phyloP scores from a whole-genome alignment of 2,329 filamentous ascomycete species.

The Phaeomoniella chlamydospora region DNA sequence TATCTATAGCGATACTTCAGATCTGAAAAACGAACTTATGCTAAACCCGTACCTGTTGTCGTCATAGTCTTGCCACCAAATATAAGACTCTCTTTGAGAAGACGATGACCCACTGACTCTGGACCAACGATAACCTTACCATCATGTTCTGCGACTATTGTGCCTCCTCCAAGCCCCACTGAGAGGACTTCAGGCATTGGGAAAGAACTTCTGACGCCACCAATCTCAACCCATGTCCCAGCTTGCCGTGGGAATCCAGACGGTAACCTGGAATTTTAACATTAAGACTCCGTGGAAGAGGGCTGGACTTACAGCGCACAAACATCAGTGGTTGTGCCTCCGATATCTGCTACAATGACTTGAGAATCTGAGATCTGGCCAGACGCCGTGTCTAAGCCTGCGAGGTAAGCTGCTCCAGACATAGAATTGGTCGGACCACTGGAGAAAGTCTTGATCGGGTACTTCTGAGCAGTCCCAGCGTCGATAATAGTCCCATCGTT shows the following conservation, averaged over 20 bases:
- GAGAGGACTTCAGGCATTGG: slow-evolving; percentile 41
- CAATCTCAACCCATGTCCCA: slow-evolving; percentile 42
- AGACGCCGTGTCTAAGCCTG: slow-evolving; percentile 12
- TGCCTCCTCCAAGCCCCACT: slow-evolving; percentile 44
- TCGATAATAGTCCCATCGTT: slow-evolving; percentile 50
- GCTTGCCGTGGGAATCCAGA: slow-evolving; percentile 48
- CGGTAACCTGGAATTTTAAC: slow-evolving; percentile 21
- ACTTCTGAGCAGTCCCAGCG: slow-evolving; percentile 35
- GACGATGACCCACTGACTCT: slow-evolving; percentile 38
- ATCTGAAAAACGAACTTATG: slow-evolving; percentile 1
- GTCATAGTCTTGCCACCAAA: slow-evolving; percentile 37
- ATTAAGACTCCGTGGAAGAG: too few species aligned
- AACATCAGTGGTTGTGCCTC: slow-evolving; percentile 48
- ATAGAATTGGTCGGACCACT: slow-evolving; percentile 51
- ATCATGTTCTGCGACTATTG: slow-evolving; percentile 19
- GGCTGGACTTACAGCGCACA: slow-evolving; percentile 32
- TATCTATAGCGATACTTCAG: slow-evolving; percentile 1
- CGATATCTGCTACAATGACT: slow-evolving; percentile 38
- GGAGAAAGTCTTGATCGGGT: slow-evolving; percentile 49
- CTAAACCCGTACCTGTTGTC: slow-evolving; percentile 3
- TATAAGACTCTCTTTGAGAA: slow-evolving; percentile 32
- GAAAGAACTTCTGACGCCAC: slow-evolving; percentile 45
- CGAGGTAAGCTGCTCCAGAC: slow-evolving; percentile 47
- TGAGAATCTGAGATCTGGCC: slow-evolving; percentile 13
- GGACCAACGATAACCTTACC: slow-evolving; percentile 34